Percentiles rank a stretch among this genome's conserved stretches.
phyloP scores from a whole-genome alignment of 768 basidiomycete genomes.

The Amanita rimosa region DNA sequence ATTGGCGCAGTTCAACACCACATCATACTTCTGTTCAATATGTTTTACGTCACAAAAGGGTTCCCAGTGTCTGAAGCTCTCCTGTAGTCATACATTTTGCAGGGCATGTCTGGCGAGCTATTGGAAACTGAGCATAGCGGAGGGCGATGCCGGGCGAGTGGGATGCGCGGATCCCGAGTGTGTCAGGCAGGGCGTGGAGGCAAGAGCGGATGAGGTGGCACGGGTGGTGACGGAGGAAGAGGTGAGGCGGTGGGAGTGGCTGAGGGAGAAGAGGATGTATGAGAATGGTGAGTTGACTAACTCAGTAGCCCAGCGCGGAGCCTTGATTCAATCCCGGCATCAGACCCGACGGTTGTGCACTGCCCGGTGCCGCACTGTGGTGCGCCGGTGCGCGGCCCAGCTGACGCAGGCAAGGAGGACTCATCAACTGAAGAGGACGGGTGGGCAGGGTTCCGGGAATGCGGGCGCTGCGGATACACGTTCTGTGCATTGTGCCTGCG shows the following conservation, averaged over 20 bases:
- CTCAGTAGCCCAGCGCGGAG: no score
- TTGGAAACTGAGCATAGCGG: conserved; percentile 72
- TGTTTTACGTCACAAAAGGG: conserved; percentile 72
- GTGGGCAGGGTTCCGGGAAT: conserved; percentile 66
- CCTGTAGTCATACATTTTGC: conserved; percentile 77
- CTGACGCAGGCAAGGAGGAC: conserved; percentile 15
- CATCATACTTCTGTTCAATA: conserved; percentile 63
- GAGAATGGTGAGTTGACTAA: conserved; percentile 51
- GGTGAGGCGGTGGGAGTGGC: conserved; percentile 65
- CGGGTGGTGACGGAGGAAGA: conserved; percentile 57
- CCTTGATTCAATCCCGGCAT: no score
- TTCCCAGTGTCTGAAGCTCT: conserved; percentile 55
- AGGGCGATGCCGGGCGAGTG: conserved; percentile 68
- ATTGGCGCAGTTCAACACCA: conserved; percentile 45
- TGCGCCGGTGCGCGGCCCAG: conserved; percentile 57
- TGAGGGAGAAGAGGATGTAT: conserved; percentile 57
- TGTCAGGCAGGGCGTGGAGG: conserved; percentile 51
- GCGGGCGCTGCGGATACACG: conserved; percentile 58
- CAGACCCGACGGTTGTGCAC: conserved; percentile 70
- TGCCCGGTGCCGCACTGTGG: conserved; percentile 81
- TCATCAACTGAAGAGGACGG: conserved; percentile 53
- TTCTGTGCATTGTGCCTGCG: conserved; percentile 79
- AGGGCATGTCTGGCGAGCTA: conserved; percentile 69
- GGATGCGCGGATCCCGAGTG: conserved; percentile 76
- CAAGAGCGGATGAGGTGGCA: conserved; percentile 61